phyloP scores from a whole-genome alignment of 495 filamentous ascomycete genomes.

The Aspergillus haitiensis region DNA sequence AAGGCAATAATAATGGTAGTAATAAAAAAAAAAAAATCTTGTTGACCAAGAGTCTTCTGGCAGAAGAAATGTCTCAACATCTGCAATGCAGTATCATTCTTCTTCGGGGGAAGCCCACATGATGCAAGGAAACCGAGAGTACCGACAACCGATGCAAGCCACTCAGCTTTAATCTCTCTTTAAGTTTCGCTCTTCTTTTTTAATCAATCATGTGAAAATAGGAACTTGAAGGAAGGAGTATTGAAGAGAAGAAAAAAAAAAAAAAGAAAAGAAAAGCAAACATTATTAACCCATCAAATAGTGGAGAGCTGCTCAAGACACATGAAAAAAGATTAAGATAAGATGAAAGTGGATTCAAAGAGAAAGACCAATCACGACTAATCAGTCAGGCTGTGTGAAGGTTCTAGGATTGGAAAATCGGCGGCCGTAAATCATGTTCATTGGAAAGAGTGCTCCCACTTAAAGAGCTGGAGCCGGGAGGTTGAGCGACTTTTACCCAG shows the following conservation, averaged over 20 bases:
- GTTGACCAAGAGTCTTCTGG: too few species aligned
- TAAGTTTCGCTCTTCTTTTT: too few species aligned
- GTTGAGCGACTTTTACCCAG: not conserved
- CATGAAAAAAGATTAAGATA: too few species aligned
- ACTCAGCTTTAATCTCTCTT: too few species aligned
- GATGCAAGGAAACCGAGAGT: slow-evolving; percentile 3
- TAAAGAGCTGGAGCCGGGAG: not conserved
- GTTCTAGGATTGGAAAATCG: not conserved
- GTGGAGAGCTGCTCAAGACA: too few species aligned
- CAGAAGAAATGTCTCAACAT: too few species aligned
- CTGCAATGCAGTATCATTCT: not conserved
- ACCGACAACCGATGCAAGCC: not conserved
- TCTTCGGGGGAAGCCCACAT: not conserved
- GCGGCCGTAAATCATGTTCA: not conserved
- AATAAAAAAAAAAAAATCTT: not conserved
- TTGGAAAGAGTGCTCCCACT: not conserved
- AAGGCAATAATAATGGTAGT: not conserved
- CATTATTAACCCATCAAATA: too few species aligned
- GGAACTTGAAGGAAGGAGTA: too few species aligned
- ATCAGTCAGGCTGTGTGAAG: not conserved
- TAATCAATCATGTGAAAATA: too few species aligned
- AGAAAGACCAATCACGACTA: not conserved
- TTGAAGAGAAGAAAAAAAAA: too few species aligned
- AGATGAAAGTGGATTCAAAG: not conserved
- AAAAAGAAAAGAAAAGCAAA: too few species aligned